A percentile compares a stretch with the other conserved stretches of the same genome.
Evolutionary conservation across 495 filamentous ascomycete genomes (phyloP).

Genomic region (Symbiotaphrina buchneri): DNA sequence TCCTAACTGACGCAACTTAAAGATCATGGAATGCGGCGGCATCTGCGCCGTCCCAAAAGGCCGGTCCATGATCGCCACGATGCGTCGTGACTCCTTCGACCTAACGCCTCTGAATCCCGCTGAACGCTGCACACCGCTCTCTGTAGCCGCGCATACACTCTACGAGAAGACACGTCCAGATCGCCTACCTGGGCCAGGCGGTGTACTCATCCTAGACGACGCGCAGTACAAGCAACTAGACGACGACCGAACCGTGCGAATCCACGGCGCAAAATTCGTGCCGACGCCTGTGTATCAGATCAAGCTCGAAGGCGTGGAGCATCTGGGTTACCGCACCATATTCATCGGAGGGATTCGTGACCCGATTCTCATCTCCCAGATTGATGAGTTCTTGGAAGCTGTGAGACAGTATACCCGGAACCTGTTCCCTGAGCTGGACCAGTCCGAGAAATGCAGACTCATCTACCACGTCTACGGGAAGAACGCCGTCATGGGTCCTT

Average conservation of each 20-base stretch:
- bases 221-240: conserved; percentile 16
- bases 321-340: conserved; percentile 18
- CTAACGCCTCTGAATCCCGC: conserved; percentile 13
- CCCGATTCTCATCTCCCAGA: conserved; percentile 20
- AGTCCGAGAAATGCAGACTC: conserved; percentile 11
- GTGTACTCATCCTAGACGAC: conserved; percentile 15
- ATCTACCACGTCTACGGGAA: conserved; percentile 20
- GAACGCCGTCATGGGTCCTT: conserved; percentile 8
- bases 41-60: no score
- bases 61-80: no score
- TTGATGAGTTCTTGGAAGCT: conserved; percentile 12
- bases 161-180: conserved; percentile 28
- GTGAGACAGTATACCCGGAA: conserved; percentile 11
- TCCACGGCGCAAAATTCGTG: conserved; percentile 16
- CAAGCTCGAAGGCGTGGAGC: conserved; percentile 21
- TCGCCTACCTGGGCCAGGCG: conserved; percentile 21
- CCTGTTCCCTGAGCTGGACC: conserved; percentile 8
- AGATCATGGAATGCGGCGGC: no score
- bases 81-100: conserved; percentile 24
- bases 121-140: conserved; percentile 17
- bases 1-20: no score
- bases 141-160: conserved; percentile 25
- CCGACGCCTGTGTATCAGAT: conserved; percentile 13
- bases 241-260: conserved; percentile 16
- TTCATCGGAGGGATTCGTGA: conserved; percentile 23